Evolutionary conservation across 345 rosid species (phyloP).

Genomic region (Pelargonium nanum): DNA sequence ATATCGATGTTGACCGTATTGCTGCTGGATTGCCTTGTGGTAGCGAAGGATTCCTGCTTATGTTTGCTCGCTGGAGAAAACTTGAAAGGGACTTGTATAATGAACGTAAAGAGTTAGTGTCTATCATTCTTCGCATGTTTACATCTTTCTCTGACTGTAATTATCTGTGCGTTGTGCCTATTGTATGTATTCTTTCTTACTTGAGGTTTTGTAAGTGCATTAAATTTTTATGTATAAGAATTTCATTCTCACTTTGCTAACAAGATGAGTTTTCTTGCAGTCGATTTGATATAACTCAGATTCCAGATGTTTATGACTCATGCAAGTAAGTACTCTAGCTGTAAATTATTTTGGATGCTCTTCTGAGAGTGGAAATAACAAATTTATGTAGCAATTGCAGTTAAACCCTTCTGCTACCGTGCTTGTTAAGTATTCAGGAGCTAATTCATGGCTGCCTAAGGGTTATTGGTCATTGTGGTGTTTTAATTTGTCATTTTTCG

Average conservation of each 20-base stretch:
- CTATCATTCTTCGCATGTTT: not conserved
- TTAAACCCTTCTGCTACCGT: not conserved
- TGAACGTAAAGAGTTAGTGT: conserved; percentile 78
- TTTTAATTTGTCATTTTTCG: not conserved
- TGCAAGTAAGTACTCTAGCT: conserved; percentile 76
- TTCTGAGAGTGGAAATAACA: conserved; percentile 1
- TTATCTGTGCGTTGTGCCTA: not conserved
- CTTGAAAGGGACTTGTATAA: conserved; percentile 94
- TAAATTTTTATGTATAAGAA: not conserved
- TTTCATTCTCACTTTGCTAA: not conserved
- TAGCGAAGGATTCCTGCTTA: conserved; percentile 93
- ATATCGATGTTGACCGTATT: conserved; percentile 90
- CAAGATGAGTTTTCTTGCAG: conserved; percentile 36
- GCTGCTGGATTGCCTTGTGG: conserved; percentile 99
- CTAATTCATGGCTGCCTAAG: not conserved
- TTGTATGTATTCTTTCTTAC: conserved; percentile 6
- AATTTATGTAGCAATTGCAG: not conserved
- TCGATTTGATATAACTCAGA: conserved; percentile 90
- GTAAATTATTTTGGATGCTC: conserved; percentile 1
- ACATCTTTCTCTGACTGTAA: not conserved
- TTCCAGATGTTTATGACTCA: conserved; percentile 98
- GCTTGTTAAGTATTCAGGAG: not conserved
- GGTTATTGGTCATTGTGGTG: not conserved
- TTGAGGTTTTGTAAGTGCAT: not conserved
- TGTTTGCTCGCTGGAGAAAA: conserved; percentile 99